Evolutionary conservation across 805 yeast species (phyloP).

Genomic region (Tetrapisispora pingtungensis): DNA sequence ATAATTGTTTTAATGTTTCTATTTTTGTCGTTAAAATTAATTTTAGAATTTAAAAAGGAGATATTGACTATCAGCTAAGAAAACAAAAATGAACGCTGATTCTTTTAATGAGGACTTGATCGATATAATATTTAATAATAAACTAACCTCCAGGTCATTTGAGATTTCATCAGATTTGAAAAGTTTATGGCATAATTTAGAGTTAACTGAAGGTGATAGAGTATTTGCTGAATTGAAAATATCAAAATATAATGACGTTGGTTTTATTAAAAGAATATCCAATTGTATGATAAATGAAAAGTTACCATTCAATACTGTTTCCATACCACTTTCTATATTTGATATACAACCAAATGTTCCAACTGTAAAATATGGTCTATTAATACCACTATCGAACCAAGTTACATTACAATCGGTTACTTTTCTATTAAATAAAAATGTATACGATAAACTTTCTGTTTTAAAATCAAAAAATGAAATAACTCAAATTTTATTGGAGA

Average conservation of each 20-base stretch:
- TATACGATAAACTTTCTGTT: conserved; percentile 16
- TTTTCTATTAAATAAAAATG: conserved; percentile 8
- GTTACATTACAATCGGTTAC: conserved; percentile 11
- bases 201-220: background rate
- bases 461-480: conserved; percentile 10
- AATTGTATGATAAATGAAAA: conserved; percentile 7
- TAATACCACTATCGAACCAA: conserved; percentile 6
- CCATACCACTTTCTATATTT: conserved; percentile 5
- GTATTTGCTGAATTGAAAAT: conserved; percentile 1
- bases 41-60: too few species aligned
- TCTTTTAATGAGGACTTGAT: background rate
- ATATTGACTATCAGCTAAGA: too few species aligned
- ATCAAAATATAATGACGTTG: background rate
- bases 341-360: background rate
- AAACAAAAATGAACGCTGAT: background rate
- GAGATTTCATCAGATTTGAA: background rate
- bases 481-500: conserved; percentile 15
- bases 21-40: too few species aligned
- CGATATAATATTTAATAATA: background rate
- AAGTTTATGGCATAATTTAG: background rate
- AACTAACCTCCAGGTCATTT: background rate
- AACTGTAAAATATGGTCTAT: conserved; percentile 10
- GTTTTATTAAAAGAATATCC: background rate
- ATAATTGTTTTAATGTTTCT: too few species aligned
- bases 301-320: conserved; percentile 9